Evolutionary conservation across 169 alveolate species (phyloP).

Genomic region (Babesia ovata): DNA sequence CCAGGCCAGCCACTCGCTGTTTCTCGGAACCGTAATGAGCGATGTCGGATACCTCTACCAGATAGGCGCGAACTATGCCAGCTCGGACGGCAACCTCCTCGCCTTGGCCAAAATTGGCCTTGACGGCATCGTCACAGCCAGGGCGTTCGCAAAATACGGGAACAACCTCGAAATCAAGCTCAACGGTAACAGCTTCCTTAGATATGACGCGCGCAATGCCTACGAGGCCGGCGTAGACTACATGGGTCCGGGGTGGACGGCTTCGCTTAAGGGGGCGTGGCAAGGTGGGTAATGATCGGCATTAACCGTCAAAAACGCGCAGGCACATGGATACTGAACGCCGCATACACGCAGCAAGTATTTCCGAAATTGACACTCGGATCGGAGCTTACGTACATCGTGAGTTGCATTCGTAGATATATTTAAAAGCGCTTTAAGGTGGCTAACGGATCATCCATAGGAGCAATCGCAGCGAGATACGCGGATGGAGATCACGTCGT

Average conservation of each 20-base stretch:
- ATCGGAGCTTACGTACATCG: constrained; percentile 87
- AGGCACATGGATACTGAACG: constrained; percentile 87
- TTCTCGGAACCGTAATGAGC: constrained; percentile 83
- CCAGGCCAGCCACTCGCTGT: constrained; percentile 85
- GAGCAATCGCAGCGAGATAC: constrained; percentile 86
- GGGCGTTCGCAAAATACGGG: constrained; percentile 71
- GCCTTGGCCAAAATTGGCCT: constrained; percentile 81
- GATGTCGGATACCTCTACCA: constrained; percentile 86
- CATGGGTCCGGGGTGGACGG: constrained; percentile 78
- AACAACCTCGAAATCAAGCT: constrained; percentile 77
- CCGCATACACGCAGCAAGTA: constrained; percentile 83
- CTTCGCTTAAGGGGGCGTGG: constrained; percentile 84
- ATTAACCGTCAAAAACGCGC: not conserved
- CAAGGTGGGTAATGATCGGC: constrained; percentile 65
- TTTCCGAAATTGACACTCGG: constrained; percentile 84
- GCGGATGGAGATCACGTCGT: constrained; percentile 76
- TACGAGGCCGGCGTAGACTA: constrained; percentile 86
- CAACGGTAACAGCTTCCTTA: constrained; percentile 80
- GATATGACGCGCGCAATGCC: constrained; percentile 81
- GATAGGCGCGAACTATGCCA: constrained; percentile 87
- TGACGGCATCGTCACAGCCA: constrained; percentile 83
- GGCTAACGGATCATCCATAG: constrained; percentile 87
- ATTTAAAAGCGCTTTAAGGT: constrained; percentile 13
- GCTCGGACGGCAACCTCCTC: constrained; percentile 78
- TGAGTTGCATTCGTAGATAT: not conserved